Evolutionary conservation across 257 asterid genomes (phyloP), one percentile per base, ranked within the genome.

Genomic region (Lithospermum erythrorhizon): DNA sequence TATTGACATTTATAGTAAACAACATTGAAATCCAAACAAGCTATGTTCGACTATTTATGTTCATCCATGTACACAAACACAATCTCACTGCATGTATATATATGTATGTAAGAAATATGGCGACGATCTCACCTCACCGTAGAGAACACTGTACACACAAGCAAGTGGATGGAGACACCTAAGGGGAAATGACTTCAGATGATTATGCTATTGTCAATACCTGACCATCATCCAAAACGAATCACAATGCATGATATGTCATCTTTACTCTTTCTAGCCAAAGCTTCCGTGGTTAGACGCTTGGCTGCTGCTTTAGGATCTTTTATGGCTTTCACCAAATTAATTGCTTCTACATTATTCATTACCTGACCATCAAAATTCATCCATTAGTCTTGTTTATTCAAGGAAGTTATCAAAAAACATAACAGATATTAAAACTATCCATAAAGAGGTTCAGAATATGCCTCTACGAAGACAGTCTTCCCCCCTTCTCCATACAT

Each of bases 211-310:
- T 30, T 55, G 32, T 21, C 0, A 4, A 27, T 55, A 27, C 32
- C 32, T 27, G 32, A 59, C 63, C 65, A 58, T 82, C 76, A 87
- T 48, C 87, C 84, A 57, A 87, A 85, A 53, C 81, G 94, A 55
- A 87, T 80, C 22, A 87, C 94, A n/a, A 87, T 76, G 75, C 95
- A 87, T 5, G 93, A 87, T 72, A 87, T 87, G 60, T 87, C 96
- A 48, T 87, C 96, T 71, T 81, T 87, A 70, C 96, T 87, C 73
- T 83, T 83, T 62, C 89, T 78, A 17, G 78, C 60, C 63, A 87
- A 72, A 14, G 96, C 96, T 66, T 87, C 94, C 0, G 72, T 55
- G 18, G 96, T 83, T 62, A 87, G 65, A 57, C 80, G 86, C 86
- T 79, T 85, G 1, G 96, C 93, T 1, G 96, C 96, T 54, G 69